Percentiles rank a stretch among this genome's conserved stretches.
Conservation (phyloP, 1,284 basidiomycete species). For the Ceratobasidium sp. region DNA sequence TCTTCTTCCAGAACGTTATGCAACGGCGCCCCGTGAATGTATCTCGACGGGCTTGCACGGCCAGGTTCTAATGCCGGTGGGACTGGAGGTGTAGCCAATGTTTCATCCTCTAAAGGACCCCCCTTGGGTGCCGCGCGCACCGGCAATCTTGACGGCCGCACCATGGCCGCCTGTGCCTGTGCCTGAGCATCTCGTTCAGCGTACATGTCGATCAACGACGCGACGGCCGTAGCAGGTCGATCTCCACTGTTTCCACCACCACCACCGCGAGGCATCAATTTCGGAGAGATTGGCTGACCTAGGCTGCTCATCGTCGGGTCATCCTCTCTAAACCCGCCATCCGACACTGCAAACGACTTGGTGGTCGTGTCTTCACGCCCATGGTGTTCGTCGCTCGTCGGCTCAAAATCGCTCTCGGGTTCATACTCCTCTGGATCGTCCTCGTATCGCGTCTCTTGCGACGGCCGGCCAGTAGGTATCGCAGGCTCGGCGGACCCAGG, state of each 20-base stretch:
- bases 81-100: slow-evolving; percentile 32
- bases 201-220: slow-evolving; percentile 82
- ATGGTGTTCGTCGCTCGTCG: slow-evolving; percentile 43
- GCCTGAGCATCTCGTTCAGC: slow-evolving; percentile 70
- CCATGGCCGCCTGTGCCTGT: slow-evolving; percentile 27
- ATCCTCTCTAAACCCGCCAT: slow-evolving; percentile 42
- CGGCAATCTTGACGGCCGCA: slow-evolving; percentile 50
- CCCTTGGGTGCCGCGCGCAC: slow-evolving; percentile 47
- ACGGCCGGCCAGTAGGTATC: slow-evolving; percentile 6
- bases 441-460: slow-evolving; percentile 12
- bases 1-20: slow-evolving; percentile 83
- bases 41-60: slow-evolving; percentile 72
- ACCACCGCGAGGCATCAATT: slow-evolving; percentile 6
- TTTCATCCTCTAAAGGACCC: not conserved
- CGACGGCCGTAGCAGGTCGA: slow-evolving; percentile 51
- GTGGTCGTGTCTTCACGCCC: slow-evolving; percentile 35
- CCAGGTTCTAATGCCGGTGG: slow-evolving; percentile 45
- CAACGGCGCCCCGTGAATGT: slow-evolving; percentile 86
- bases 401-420: slow-evolving; percentile 38
- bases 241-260: slow-evolving; percentile 46
- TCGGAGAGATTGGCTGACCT: slow-evolving; percentile 38
- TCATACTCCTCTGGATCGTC: slow-evolving; percentile 22
- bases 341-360: slow-evolving; percentile 45
- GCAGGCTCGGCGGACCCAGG: slow-evolving; percentile 26
- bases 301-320: slow-evolving; percentile 34